Conservation (phyloP, 176 grass and related monocot species). For the Otatea glauca region DNA sequence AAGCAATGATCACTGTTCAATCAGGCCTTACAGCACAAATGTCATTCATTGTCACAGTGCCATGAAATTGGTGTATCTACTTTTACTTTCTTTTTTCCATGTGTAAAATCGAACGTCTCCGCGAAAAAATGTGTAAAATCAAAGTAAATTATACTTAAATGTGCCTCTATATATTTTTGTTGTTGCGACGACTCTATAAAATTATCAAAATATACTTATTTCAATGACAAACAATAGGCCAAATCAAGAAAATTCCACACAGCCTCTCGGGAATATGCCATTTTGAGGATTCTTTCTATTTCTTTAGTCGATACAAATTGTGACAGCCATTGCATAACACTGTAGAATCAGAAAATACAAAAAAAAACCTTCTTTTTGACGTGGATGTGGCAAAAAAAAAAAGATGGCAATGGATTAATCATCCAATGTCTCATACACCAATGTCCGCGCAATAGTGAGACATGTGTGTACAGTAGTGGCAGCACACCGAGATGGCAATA, state of each 20-base stretch:
- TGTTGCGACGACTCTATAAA: background rate
- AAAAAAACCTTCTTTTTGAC: background rate
- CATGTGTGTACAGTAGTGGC: background rate
- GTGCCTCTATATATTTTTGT: background rate
- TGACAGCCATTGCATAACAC: background rate
- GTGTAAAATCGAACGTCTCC: background rate
- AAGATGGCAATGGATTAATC: background rate
- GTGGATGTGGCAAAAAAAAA: background rate
- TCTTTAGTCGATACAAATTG: background rate
- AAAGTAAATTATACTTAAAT: background rate
- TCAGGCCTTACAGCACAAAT: background rate
- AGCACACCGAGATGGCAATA: background rate
- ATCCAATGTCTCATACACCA: background rate
- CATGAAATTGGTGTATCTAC: background rate
- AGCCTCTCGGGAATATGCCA: background rate
- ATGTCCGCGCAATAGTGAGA: constrained; percentile 21
- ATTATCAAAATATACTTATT: background rate
- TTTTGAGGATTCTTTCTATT: background rate
- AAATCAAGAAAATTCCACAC: background rate
- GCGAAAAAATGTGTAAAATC: background rate
- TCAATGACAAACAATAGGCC: background rate
- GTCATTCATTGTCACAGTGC: background rate
- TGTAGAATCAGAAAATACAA: background rate
- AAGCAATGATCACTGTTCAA: background rate
- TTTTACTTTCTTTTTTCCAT: background rate